These are phyloP conservation scores for Pyrenula massariospora DNA, from an alignment of 495 filamentous ascomycete species.

Conservation along the genomic window DNA sequence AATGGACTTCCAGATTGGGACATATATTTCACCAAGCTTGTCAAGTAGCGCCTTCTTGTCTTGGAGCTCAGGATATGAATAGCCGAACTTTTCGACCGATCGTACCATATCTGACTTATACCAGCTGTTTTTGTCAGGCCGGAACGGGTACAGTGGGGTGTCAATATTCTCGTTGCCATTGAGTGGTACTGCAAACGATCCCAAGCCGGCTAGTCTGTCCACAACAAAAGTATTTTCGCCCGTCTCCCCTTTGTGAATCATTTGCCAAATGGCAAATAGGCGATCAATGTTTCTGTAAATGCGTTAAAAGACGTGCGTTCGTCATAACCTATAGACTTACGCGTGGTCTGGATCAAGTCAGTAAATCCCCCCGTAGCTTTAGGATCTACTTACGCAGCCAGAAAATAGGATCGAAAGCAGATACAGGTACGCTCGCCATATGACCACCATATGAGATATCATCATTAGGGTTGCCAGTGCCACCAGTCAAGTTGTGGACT, in stretches of 20 bases:
- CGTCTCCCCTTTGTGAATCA: conserved; percentile 45
- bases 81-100: conserved; percentile 30
- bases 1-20: conserved; percentile 2
- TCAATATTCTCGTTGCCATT: conserved; percentile 22
- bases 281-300: too few species aligned
- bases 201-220: conserved; percentile 28
- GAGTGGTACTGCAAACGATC: conserved; percentile 37
- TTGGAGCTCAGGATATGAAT: conserved; percentile 48
- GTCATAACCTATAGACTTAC: too few species aligned
- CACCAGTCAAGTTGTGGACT: conserved; percentile 43
- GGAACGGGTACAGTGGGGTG: conserved; percentile 29
- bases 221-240: conserved; percentile 42
- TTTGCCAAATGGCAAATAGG: conserved; percentile 61
- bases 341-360: too few species aligned
- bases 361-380: too few species aligned
- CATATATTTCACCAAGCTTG: too few species aligned
- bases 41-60: not conserved
- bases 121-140: conserved; percentile 17
- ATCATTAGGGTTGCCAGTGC: too few species aligned
- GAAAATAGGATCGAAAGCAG: conserved; percentile 66
- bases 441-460: too few species aligned
- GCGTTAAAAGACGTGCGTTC: too few species aligned
- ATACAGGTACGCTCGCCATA: conserved; percentile 52
- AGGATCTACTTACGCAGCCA: too few species aligned
- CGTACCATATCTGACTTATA: conserved; percentile 24